Base-by-base conservation (phyloP, 2,329 filamentous ascomycete species). In the Elsinoe batatas region DNA sequence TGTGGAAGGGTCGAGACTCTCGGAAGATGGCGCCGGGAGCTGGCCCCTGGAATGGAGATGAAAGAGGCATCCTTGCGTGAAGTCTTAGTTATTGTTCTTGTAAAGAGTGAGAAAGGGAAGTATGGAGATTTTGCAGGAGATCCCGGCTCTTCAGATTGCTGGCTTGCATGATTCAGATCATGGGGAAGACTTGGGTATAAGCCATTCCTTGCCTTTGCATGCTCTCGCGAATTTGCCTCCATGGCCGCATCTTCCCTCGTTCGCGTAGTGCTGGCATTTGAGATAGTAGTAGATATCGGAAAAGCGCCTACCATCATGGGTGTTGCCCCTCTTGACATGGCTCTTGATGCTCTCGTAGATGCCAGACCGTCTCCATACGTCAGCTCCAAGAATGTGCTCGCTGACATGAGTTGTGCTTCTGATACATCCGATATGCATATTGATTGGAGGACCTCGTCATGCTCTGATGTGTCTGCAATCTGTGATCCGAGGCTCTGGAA, bases 401-500 rank as follows among this genome's bases (percentile, higher is more conserved):
- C 90, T 0, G 84, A 78, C 61, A 84, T 82, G 37, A 97, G 76
- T 56, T 83, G 79, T 5, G 88, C 86, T 68, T 97, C 91, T 1
- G 89, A 91, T 0, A 83, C 74, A 69, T 97, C 91, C 37, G 87
- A 84, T 2, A 82, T 79, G 54, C 82, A 81, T 11, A 96, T 76
- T 1, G 89, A 91, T 0, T 85, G 78, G 61, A 93, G 83, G 4
- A 87, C 77, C 1, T 79, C 72, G 1, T 82, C 77, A 12, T 80
- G 78, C 3, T 68, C 68, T 49, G 72, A 69, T 10, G 70, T 69
- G 49, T 87, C 82, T 61, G 87, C 81, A 55, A 94, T 81, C 58
- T 84, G 86, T 15, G 80, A 74, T 57, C 82, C 82, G 51, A 95
- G 82, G 43, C 87, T 91, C 60, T 85, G 83, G 72, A 94, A 98